phyloP scores from a whole-genome alignment of 345 rosid species.

The Lepidium africanum region DNA sequence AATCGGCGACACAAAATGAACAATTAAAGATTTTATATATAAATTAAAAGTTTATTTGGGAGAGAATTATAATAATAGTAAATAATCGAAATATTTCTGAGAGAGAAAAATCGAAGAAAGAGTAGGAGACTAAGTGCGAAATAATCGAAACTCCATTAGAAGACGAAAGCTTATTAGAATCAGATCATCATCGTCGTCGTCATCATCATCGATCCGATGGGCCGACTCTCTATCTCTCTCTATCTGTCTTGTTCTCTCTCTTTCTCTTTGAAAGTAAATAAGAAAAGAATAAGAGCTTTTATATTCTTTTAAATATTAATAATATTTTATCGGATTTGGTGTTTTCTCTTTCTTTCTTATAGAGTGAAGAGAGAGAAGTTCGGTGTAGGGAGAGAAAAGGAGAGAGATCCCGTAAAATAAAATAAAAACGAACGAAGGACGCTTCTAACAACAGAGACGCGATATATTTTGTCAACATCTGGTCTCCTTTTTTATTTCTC shows the following conservation, averaged over 20 bases:
- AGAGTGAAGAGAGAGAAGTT: conserved; percentile 11
- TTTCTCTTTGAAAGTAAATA: conserved; percentile 20
- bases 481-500: background rate
- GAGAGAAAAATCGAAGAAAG: conserved; percentile 20
- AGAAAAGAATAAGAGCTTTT: conserved; percentile 26
- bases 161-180: conserved; percentile 33
- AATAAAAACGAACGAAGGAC: conserved; percentile 39
- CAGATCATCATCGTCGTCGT: conserved; percentile 24
- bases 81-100: conserved; percentile 4
- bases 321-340: conserved; percentile 21
- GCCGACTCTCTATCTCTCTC: conserved; percentile 42
- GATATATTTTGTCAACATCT: conserved; percentile 54
- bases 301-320: background rate
- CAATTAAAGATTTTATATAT: background rate
- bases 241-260: conserved; percentile 8
- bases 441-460: conserved; percentile 82
- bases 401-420: conserved; percentile 51
- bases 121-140: conserved; percentile 11
- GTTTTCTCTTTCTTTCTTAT: conserved; percentile 9
- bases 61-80: background rate
- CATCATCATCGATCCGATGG: conserved; percentile 67
- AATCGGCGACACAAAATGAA: conserved; percentile 25
- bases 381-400: background rate
- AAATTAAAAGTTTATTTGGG: too few relatives aligned
- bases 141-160: conserved; percentile 19